Conservation (phyloP, 1,284 basidiomycete species). For the Pseudozyma hubeiensis region DNA sequence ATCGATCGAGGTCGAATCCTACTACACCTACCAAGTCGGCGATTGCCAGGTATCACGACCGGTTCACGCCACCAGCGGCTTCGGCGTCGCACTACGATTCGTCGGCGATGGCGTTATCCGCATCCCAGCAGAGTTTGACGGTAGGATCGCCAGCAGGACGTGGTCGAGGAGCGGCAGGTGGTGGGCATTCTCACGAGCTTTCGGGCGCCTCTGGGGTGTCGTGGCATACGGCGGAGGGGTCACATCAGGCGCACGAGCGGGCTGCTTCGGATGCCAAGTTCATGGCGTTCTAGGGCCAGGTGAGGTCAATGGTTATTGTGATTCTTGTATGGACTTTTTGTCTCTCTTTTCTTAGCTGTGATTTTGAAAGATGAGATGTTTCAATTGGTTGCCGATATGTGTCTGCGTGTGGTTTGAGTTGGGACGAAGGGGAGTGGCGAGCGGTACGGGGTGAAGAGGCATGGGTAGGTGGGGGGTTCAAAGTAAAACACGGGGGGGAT, state of each 20-base stretch:
- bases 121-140: constrained; percentile 16
- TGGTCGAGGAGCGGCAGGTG: neutral
- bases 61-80: constrained; percentile 29
- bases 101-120: constrained; percentile 3
- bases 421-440: too few species aligned
- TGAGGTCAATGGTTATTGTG: too few species aligned
- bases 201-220: constrained; percentile 29
- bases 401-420: too few species aligned
- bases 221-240: constrained; percentile 42
- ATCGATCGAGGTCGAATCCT: constrained; percentile 1
- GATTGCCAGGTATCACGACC: constrained; percentile 35
- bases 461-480: too few species aligned
- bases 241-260: constrained; percentile 5
- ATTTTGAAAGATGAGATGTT: too few species aligned
- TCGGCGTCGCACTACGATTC: constrained; percentile 1
- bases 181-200: constrained; percentile 30
- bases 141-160: neutral
- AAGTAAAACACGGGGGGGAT: too few species aligned
- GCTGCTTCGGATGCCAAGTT: constrained; percentile 28
- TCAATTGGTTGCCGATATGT: too few species aligned
- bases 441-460: too few species aligned
- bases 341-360: too few species aligned
- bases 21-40: constrained; percentile 27
- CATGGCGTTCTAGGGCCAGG: constrained; percentile 5
- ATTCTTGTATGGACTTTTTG: too few species aligned